Base-by-base conservation (phyloP, 805 yeast species). In the Wickerhamomyces bovis region DNA sequence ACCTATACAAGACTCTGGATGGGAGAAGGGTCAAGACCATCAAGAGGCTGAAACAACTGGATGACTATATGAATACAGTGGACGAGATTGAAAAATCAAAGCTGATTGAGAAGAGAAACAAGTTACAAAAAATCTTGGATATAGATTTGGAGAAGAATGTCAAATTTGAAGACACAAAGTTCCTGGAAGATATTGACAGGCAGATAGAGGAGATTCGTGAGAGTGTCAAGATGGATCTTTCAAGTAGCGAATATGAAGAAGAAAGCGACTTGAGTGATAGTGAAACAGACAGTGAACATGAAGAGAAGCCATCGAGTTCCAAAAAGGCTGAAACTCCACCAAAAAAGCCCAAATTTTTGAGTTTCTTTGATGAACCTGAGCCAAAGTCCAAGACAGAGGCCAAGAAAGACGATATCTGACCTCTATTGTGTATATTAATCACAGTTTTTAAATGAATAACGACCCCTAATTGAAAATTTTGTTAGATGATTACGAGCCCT, bases 161-260 rank as follows among this genome's bases (percentile, higher is more conserved):
- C 26, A 64, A 63, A 51, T 70, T 62, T 53, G 69, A 64, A 13
- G 74, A 73, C 44, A 58, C 61, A 7, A 53, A 61, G 46, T 65
- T 56, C 42, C 47, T 72, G n/a, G 72, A 71, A 10, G 68, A 67
- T 19, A 45, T 65, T n/a, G 76, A 74, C 38, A 55, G 51, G n/a
- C 60, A 67, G 43, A 47, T 65, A 35, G 66, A 66, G 10, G 70
- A 66, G 21, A 61, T 73, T 3, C 53, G 63, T 36, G 52, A 54
- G 3, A 46, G 65, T 6, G 66, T 64, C 1, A 56, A 52, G 8
- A 33, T 52, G 39, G 45, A 44, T n/a, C 25, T 44, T 13, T 45
- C 36, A 21, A 40, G 22, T n/a, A 36, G 28, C 22, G 47, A 41
- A 7, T 25, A 35, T 13, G 46, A 41, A 2, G 40, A 22, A 8